Conservation (phyloP, 2,329 filamentous ascomycete genomes). For the Nemania diffusa region DNA sequence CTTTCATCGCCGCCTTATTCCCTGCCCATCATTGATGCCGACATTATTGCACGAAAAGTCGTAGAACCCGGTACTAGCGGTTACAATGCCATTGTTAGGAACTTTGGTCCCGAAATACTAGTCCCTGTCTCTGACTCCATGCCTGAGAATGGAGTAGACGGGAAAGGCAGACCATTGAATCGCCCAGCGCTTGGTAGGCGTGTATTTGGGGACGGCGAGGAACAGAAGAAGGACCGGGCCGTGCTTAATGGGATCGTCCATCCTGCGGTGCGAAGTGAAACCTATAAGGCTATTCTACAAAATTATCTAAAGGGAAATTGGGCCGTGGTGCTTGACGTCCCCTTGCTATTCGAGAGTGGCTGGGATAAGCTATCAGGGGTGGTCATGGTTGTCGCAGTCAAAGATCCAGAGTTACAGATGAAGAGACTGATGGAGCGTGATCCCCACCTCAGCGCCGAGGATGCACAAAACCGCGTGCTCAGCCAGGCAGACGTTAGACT, state of each 20-base stretch:
- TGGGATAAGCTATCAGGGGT: slow-evolving; percentile 88
- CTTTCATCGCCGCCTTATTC: slow-evolving; percentile 83
- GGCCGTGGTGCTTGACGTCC: slow-evolving; percentile 93
- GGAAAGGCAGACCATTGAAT: slow-evolving; percentile 81
- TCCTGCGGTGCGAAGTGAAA: slow-evolving; percentile 84
- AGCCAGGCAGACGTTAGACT: slow-evolving; percentile 88
- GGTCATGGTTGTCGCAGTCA: slow-evolving; percentile 87
- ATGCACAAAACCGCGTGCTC: slow-evolving; percentile 85
- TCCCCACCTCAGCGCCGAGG: slow-evolving; percentile 80
- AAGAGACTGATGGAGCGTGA: slow-evolving; percentile 79
- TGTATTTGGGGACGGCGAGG: slow-evolving; percentile 84
- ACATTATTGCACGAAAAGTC: slow-evolving; percentile 89
- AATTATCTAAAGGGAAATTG: slow-evolving; percentile 81
- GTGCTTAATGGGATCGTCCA: slow-evolving; percentile 92
- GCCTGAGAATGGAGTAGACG: slow-evolving; percentile 64
- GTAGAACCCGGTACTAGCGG: slow-evolving; percentile 90
- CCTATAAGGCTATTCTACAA: slow-evolving; percentile 78
- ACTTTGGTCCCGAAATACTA: slow-evolving; percentile 87
- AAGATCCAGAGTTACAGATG: slow-evolving; percentile 85
- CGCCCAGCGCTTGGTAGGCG: slow-evolving; percentile 83
- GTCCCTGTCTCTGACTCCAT: slow-evolving; percentile 65
- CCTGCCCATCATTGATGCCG: slow-evolving; percentile 92
- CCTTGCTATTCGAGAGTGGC: slow-evolving; percentile 87
- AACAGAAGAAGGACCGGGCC: slow-evolving; percentile 75
- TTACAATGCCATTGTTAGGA: slow-evolving; percentile 81